phyloP scores from a whole-genome alignment of 257 asterid species.

The Lithospermum erythrorhizon region DNA sequence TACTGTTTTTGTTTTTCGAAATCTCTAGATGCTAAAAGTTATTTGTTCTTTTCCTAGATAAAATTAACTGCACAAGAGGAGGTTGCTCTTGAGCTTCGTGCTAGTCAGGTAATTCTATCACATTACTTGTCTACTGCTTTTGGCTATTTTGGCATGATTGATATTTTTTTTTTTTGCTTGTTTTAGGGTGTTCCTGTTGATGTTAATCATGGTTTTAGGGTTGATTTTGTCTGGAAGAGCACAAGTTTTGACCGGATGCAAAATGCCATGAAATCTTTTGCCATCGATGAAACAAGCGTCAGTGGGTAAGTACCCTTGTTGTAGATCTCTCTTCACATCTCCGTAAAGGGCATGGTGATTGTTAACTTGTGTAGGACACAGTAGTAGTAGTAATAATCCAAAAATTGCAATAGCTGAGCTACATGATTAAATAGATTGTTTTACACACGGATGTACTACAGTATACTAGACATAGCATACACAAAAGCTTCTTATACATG shows the following conservation, averaged over 20 bases:
- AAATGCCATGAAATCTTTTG: conserved; percentile 98
- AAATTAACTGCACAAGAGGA: conserved; percentile 95
- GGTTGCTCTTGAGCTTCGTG: conserved; percentile 99
- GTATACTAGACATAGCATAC: background rate
- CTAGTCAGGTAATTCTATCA: conserved; percentile 56
- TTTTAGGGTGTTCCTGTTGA: conserved; percentile 91
- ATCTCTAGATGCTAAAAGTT: background rate
- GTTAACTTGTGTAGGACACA: background rate
- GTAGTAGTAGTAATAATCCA: background rate
- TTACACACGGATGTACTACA: background rate
- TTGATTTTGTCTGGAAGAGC: conserved; percentile 99
- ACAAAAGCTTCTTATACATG: background rate
- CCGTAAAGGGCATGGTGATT: background rate
- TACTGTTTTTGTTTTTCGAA: no score
- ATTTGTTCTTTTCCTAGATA: conserved; percentile 38
- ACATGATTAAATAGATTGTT: background rate
- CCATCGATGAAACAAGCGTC: conserved; percentile 96
- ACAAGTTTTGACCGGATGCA: conserved; percentile 99
- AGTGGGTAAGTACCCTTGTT: conserved; percentile 68
- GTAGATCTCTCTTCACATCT: background rate
- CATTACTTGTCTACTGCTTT: background rate
- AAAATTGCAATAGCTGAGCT: background rate
- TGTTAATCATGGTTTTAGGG: conserved; percentile 83
- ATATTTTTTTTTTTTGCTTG: conserved; percentile 7
- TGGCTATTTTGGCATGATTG: conserved; percentile 1